Evolutionary conservation across 1,139 yeast species (phyloP), one percentile per base, ranked within the genome.

Genomic region (Maudiozyma humilis): DNA sequence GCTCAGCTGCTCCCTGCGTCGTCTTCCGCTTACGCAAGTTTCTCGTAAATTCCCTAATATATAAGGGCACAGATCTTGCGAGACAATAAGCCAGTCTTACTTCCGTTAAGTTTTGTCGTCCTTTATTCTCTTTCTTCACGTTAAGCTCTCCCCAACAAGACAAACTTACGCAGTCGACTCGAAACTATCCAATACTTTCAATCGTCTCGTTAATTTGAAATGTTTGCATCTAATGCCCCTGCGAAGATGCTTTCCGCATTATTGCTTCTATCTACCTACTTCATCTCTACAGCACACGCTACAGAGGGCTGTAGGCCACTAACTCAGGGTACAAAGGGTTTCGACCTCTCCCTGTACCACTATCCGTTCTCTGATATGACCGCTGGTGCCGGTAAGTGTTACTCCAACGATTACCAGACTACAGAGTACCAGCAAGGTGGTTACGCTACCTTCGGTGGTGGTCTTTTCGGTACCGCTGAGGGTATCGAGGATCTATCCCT

Each of bases 391-490:
- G 25, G 38, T 19, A 20, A 10, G 13, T 35, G 38, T 35, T 35
- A 17, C 25, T 35, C 38, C 4, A 35, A 19, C 14, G 23, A 35
- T 8, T 35, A 35, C 25, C 27, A 35, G 16, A 20, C 23, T 2
- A 7, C 16, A 18, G 38, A 35, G 16, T 35, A 20, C 25, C 38
- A 35, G 23, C 38, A 35, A 5, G 38, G 38, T 35, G 38, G 38
- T 35, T 35, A 35, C 16, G 27, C 20, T 20, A 6, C 30, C 17
- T 35, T 17, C 25, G 38, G 38, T 35, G 38, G 38, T 35, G 38
- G 38, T 17, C 25, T 35, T 4, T 35, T 35, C 15, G 38, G 38
- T 35, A 35, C 38, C 2, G 38, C 38, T 4, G 15, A 25, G 16
- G 38, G 25, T 35, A 35, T 35, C 25, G 23, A 35, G n/a, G 38